phyloP scores from a whole-genome alignment of 371 early-diverging fungal species.

The Blakeslea trispora region DNA sequence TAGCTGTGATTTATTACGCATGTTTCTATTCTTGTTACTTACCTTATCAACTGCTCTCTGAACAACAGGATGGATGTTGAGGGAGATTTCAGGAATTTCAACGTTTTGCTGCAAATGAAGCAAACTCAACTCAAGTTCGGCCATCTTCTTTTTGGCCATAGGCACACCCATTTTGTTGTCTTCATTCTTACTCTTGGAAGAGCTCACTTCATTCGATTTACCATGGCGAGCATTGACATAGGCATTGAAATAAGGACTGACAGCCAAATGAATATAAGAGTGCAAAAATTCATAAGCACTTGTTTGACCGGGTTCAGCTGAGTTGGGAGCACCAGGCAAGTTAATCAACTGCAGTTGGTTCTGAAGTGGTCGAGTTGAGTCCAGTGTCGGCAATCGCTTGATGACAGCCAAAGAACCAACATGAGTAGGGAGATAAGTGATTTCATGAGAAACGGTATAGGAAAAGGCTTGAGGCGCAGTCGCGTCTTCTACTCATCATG shows the following conservation, averaged over 20 bases:
- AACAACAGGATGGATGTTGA: conserved; percentile 87
- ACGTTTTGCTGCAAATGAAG: conserved; percentile 96
- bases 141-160: conserved; percentile 96
- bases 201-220: conserved; percentile 27
- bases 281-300: conserved; percentile 94
- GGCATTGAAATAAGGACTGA: conserved; percentile 96
- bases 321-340: conserved; percentile 84
- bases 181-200: conserved; percentile 63
- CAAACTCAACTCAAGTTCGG: conserved; percentile 95
- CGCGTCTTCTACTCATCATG: conserved; percentile 34
- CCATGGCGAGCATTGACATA: conserved; percentile 77
- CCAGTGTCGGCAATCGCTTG: conserved; percentile 80
- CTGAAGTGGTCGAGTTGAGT: conserved; percentile 74
- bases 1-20: too few relatives aligned
- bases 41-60: conserved; percentile 78
- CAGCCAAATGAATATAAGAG: conserved; percentile 90
- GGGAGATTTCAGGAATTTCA: conserved; percentile 92
- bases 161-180: conserved; percentile 90
- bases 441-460: conserved; percentile 76
- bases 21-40: conserved; percentile 4
- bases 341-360: conserved; percentile 89
- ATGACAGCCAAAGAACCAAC: conserved; percentile 88
- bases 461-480: conserved; percentile 43
- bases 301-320: conserved; percentile 52
- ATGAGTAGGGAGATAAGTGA: conserved; percentile 73